Evolutionary conservation across 306 rosid genomes (phyloP).

Genomic region (Lathyrus sativus): DNA sequence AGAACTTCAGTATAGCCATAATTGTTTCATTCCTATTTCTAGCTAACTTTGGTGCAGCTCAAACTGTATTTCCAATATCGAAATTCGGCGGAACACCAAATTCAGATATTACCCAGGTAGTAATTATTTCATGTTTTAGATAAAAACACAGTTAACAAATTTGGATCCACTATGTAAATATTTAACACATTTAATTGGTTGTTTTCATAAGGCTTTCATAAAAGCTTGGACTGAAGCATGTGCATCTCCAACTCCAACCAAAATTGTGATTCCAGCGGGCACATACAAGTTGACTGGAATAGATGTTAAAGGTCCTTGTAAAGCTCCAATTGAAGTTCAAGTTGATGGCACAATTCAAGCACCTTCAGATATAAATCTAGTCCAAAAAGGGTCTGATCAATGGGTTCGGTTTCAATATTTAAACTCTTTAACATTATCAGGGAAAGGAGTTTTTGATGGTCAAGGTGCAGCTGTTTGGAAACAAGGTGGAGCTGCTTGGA

Average conservation of each 20-base stretch:
- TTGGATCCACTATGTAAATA: no score
- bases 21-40: neutral
- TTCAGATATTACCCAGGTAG: constrained; percentile 25
- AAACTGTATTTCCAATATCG: constrained; percentile 10
- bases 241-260: neutral
- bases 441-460: constrained; percentile 32
- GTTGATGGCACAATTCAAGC: constrained; percentile 33
- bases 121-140: neutral
- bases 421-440: constrained; percentile 11
- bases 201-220: neutral
- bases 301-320: constrained; percentile 29
- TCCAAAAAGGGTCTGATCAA: neutral
- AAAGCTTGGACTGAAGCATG: constrained; percentile 33
- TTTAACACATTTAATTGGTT: no score
- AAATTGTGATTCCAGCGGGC: constrained; percentile 13
- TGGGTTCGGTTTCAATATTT: neutral
- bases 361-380: neutral
- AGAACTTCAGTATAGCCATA: neutral
- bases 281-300: constrained; percentile 3
- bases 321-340: constrained; percentile 26
- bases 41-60: neutral
- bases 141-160: no score
- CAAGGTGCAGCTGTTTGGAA: constrained; percentile 25
- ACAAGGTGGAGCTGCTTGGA: neutral
- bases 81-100: constrained; percentile 36